Evolutionary conservation across 2,329 filamentous ascomycete genomes (phyloP).

Genomic region (Fusarium circinatum): DNA sequence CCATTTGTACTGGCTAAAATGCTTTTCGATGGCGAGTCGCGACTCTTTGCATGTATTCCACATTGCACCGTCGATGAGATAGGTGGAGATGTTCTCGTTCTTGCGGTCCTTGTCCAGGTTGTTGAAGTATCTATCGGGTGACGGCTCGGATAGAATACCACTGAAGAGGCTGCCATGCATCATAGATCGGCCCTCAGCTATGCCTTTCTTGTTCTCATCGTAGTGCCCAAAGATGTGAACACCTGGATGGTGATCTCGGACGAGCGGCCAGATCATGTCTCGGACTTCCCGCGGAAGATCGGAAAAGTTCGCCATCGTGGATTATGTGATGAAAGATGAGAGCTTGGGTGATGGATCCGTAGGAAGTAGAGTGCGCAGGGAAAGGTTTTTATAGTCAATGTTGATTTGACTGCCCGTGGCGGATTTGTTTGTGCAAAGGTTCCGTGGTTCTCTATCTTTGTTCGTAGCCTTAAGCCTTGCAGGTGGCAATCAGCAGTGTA

Average conservation of each 20-base stretch:
- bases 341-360: too few species aligned
- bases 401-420: too few species aligned
- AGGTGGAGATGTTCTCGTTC: conserved; percentile 8
- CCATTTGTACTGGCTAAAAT: background rate
- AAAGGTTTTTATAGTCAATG: too few species aligned
- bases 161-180: background rate
- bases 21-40: background rate
- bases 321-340: background rate
- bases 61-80: conserved; percentile 14
- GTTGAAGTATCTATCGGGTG: background rate
- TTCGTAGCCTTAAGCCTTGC: too few species aligned
- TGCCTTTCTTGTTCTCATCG: background rate
- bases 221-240: conserved; percentile 2
- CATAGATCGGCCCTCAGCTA: background rate
- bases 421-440: too few species aligned
- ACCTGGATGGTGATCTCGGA: background rate
- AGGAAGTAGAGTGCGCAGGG: too few species aligned
- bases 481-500: too few species aligned
- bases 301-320: background rate
- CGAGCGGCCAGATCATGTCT: conserved; percentile 8
- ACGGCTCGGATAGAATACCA: background rate
- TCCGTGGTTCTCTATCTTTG: too few species aligned
- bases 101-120: background rate
- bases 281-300: conserved; percentile 7
- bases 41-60: conserved; percentile 27